These are phyloP conservation scores for Umbelopsis vinacea DNA, from an alignment of 192 early-diverging fungal genomes.

Conservation along the genomic window DNA sequence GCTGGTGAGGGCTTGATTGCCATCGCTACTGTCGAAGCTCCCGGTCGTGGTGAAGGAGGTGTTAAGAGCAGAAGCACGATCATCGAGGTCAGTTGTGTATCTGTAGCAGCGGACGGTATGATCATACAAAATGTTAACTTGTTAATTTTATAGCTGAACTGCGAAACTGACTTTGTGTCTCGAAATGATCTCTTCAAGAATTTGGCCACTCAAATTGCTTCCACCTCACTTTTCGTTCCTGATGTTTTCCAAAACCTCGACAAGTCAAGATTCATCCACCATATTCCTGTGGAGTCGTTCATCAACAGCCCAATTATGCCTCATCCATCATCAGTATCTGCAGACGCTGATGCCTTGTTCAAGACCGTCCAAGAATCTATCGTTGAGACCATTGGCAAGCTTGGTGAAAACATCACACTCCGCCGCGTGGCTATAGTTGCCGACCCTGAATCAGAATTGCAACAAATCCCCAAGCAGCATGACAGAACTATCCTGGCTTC, in stretches of 20 bases:
- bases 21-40: constrained; percentile 59
- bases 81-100: constrained; percentile 58
- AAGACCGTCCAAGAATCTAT: constrained; percentile 66
- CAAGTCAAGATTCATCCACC: constrained; percentile 34
- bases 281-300: constrained; percentile 43
- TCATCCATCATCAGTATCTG: constrained; percentile 37
- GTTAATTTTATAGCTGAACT: constrained; percentile 69
- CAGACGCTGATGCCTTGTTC: constrained; percentile 9
- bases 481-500: constrained; percentile 51
- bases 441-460: constrained; percentile 25
- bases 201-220: constrained; percentile 65
- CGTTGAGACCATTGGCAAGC: constrained; percentile 78
- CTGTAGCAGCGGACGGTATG: background rate
- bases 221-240: constrained; percentile 54
- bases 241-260: constrained; percentile 17
- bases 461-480: constrained; percentile 6
- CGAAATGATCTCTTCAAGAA: constrained; percentile 78
- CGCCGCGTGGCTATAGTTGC: constrained; percentile 64
- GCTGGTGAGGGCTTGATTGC: constrained; percentile 81
- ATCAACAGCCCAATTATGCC: constrained; percentile 58
- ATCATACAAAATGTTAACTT: background rate
- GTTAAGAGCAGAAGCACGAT: constrained; percentile 58
- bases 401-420: constrained; percentile 89
- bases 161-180: constrained; percentile 97
- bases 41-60: constrained; percentile 40